A percentile compares a stretch with the other conserved stretches of the same genome.
Evolutionary conservation across 2,329 filamentous ascomycete species (phyloP).

Genomic region (Alternaria sp.): DNA sequence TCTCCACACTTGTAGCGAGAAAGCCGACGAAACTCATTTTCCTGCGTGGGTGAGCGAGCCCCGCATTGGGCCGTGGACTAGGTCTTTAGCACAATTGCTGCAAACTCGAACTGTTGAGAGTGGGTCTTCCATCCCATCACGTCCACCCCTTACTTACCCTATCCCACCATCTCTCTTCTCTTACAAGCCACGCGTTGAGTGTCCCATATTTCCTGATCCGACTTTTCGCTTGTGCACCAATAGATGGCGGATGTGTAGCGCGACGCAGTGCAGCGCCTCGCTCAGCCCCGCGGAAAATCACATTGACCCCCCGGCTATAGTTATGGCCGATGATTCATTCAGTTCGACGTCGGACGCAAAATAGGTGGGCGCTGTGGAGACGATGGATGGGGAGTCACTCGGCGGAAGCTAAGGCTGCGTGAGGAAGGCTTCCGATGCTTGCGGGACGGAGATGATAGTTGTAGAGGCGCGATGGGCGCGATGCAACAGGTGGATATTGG

Average conservation of each 20-base stretch:
- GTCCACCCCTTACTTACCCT: not conserved
- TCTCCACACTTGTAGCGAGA: constrained; percentile 4
- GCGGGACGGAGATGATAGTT: not conserved
- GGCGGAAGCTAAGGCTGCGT: constrained; percentile 8
- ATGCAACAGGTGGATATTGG: not conserved
- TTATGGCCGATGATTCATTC: not conserved
- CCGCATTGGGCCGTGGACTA: not conserved
- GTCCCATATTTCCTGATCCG: not conserved
- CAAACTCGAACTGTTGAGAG: constrained; percentile 27
- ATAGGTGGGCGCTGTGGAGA: not conserved
- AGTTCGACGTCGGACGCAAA: not conserved
- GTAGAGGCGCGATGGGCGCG: not conserved
- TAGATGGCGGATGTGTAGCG: not conserved
- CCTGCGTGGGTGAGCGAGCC: not conserved
- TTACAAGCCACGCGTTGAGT: not conserved
- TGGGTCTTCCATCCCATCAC: constrained; percentile 11
- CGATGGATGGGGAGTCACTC: not conserved
- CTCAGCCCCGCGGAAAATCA: not conserved
- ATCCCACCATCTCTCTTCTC: not conserved
- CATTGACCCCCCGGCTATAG: not conserved
- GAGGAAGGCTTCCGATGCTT: constrained; percentile 3
- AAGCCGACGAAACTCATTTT: not conserved
- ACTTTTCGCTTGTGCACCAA: not conserved
- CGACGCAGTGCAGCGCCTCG: not conserved
- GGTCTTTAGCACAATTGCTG: not conserved